Base-by-base conservation (phyloP, 179 eudicot species). In the Heliamphora pulchella region DNA sequence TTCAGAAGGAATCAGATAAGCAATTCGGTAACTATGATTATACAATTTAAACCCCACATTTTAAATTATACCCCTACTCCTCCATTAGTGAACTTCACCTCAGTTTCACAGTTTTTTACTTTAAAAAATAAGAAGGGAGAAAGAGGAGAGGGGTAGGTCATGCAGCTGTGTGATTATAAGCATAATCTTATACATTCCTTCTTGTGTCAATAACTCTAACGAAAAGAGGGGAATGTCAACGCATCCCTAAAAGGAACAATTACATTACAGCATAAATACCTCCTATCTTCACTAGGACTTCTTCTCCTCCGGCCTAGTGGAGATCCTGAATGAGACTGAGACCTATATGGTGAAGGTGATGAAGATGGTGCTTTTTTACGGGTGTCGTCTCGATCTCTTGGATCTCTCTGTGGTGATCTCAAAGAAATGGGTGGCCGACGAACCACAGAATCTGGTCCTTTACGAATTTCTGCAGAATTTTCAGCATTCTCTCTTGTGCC, bases 381-480 rank as follows among this genome's bases (percentile, higher is more conserved):
- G 31, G 83, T 76, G 58, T 65, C 82, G 61, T 75, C 81, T 77
- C 78, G 82, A 43, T 75, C 86, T 51, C 82, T 81, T 66, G 84
- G 31, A 69, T 88, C 96, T 85, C 93, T 89, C 84, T 90, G 93
- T 6, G 96, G 93, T 75, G 97, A 90, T 81, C 90, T 85, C 85
- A 88, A 79, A 71, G 91, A 85, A 81, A 85, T 85, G 61, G 87
- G 86, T 54, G 86, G 87, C 59, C 81, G 85, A 15, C 82, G 78
- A 44, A 75, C 80, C 22, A 61, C 77, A 78, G 85, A 81, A 67
- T 76, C 83, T 50, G 67, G 57, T 72, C 77, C 78, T 74, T 75
- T 81, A 62, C 73, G 85, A n/a, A 57, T 71, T 74, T 77, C 77
- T 72, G 61, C 67, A 59, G 83, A 68, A 81, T 75, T 83, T 79